Conservation (phyloP, 2,329 filamentous ascomycete species). For the Calonectria fujianensis region DNA sequence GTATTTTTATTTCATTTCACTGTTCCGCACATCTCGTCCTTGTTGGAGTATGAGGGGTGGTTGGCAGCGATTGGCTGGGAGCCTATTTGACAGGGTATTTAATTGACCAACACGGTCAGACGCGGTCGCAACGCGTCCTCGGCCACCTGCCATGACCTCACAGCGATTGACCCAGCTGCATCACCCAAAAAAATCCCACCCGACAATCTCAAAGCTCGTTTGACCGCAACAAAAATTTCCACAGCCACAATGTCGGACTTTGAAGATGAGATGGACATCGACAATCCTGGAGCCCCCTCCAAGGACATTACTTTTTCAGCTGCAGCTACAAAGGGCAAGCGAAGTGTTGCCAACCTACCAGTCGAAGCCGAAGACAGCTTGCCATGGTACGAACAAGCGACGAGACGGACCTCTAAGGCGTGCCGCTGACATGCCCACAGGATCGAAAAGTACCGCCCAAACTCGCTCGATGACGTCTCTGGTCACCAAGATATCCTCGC, state of each 20-base stretch:
- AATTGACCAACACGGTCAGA: slow-evolving; percentile 56
- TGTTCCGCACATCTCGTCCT: background rate
- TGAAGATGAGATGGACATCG: slow-evolving; percentile 78
- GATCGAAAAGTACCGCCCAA: slow-evolving; percentile 98
- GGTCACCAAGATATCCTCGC: slow-evolving; percentile 98
- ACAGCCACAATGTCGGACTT: slow-evolving; percentile 72
- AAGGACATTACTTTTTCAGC: slow-evolving; percentile 81
- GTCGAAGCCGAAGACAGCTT: slow-evolving; percentile 95
- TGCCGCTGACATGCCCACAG: slow-evolving; percentile 63
- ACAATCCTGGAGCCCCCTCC: slow-evolving; percentile 66
- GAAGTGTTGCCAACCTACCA: slow-evolving; percentile 92
- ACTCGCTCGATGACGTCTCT: slow-evolving; percentile 91
- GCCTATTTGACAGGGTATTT: slow-evolving; percentile 47
- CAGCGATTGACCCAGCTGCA: slow-evolving; percentile 38
- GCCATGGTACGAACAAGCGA: slow-evolving; percentile 80
- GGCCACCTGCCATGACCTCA: slow-evolving; percentile 55
- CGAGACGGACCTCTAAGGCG: background rate
- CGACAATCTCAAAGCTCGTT: background rate
- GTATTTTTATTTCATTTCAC: background rate
- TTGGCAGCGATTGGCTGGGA: slow-evolving; percentile 40
- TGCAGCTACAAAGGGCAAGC: slow-evolving; percentile 89
- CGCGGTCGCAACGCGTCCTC: slow-evolving; percentile 58
- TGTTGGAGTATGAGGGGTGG: slow-evolving; percentile 19
- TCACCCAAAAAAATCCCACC: slow-evolving; percentile 20
- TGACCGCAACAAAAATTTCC: background rate